These are phyloP conservation scores for Leccinum fibrillosum DNA, from an alignment of 768 basidiomycete species.

Conservation along the genomic window DNA sequence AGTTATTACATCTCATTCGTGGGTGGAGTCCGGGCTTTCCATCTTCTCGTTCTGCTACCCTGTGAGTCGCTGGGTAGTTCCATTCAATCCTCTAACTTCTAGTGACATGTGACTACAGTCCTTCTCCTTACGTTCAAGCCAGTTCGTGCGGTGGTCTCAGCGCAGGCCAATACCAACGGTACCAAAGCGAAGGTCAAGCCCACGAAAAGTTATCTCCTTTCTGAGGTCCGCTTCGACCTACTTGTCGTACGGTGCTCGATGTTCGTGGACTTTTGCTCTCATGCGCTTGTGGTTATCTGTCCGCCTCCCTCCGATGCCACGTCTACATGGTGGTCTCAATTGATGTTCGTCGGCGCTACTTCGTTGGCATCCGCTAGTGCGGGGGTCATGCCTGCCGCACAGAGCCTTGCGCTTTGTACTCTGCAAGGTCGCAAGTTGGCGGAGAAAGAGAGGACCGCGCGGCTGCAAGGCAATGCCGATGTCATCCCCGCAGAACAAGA, in stretches of 20 bases:
- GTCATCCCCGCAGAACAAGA: conserved; percentile 12
- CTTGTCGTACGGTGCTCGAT: conserved; percentile 62
- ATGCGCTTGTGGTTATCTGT: conserved; percentile 54
- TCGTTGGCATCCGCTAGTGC: conserved; percentile 63
- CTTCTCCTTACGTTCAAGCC: conserved; percentile 61
- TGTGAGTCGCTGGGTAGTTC: conserved; percentile 40
- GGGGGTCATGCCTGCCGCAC: conserved; percentile 64
- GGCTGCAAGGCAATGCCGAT: conserved; percentile 3
- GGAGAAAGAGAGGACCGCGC: conserved; percentile 36
- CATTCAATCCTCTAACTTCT: conserved; percentile 31
- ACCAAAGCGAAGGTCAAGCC: conserved; percentile 40
- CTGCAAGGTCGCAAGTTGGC: conserved; percentile 33
- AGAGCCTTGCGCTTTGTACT: conserved; percentile 74
- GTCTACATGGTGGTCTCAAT: conserved; percentile 30
- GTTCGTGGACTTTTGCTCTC: conserved; percentile 63
- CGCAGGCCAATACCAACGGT: conserved; percentile 4
- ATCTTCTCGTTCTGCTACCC: conserved; percentile 66
- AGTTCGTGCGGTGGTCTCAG: conserved; percentile 14
- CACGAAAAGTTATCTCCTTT: conserved; percentile 48
- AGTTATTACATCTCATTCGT: conserved; percentile 74
- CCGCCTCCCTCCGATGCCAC: conserved; percentile 40
- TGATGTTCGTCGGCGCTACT: conserved; percentile 56
- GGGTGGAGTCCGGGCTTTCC: conserved; percentile 60
- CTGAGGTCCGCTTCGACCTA: conserved; percentile 68
- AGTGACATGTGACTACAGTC: conserved; percentile 39